Percentiles rank a stretch among this genome's conserved stretches.
Conservation (phyloP, 805 yeast genomes). For the Metschnikowia vanudenii region DNA sequence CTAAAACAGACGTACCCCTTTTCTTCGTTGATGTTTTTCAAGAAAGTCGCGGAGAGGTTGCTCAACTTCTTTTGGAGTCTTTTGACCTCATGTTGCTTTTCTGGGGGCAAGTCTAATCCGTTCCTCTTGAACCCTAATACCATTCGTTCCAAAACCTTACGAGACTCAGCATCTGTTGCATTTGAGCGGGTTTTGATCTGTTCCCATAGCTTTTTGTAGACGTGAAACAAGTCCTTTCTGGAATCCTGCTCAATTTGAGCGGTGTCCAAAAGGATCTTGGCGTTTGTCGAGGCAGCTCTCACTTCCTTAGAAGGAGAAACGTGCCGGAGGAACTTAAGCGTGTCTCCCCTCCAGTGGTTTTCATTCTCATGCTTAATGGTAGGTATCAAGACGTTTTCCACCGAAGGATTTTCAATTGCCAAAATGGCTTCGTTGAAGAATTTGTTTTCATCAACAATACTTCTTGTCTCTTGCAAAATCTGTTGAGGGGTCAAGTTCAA, state of each 20-base stretch:
- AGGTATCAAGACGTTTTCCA: slow-evolving; percentile 56
- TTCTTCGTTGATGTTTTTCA: slow-evolving; percentile 71
- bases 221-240: slow-evolving; percentile 63
- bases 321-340: slow-evolving; percentile 66
- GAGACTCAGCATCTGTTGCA: slow-evolving; percentile 48
- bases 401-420: slow-evolving; percentile 45
- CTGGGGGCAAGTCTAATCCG: slow-evolving; percentile 63
- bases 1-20: slow-evolving; percentile 60
- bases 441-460: too few relatives aligned
- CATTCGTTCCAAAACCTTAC: slow-evolving; percentile 54
- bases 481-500: too few relatives aligned
- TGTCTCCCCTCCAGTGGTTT: slow-evolving; percentile 44
- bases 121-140: slow-evolving; percentile 59
- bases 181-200: slow-evolving; percentile 23
- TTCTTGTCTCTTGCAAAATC: too few relatives aligned
- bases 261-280: slow-evolving; percentile 56
- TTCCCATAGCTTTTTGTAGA: slow-evolving; percentile 53
- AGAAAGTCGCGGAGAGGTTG: slow-evolving; percentile 53
- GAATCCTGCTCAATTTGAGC: slow-evolving; percentile 61
- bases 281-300: slow-evolving; percentile 67
- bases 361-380: slow-evolving; percentile 51
- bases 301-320: slow-evolving; percentile 64
- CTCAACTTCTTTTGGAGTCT: slow-evolving; percentile 59
- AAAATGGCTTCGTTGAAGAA: slow-evolving; percentile 55
- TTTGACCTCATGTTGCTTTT: slow-evolving; percentile 54